Evolutionary conservation across 73 alveolate genomes (phyloP).

Genomic region (Paramecium sonneborni): DNA sequence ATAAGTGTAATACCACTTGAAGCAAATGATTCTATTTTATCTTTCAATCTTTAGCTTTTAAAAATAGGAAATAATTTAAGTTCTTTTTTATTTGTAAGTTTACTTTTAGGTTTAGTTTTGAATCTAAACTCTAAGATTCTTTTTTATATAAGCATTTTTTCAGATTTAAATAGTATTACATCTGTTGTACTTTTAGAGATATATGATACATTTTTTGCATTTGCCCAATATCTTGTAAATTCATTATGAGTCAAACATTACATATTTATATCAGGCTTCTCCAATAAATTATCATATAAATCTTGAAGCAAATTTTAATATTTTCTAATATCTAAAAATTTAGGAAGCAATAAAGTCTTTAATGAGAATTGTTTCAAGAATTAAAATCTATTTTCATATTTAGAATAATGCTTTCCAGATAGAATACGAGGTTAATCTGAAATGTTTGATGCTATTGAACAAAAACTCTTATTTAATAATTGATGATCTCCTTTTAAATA

Average conservation of each 20-base stretch:
- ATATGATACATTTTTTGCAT: neutral
- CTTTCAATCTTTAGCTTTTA: neutral
- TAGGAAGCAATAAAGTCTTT: neutral
- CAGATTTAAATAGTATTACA: neutral
- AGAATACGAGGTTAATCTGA: neutral
- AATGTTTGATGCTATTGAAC: neutral
- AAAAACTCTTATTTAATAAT: neutral
- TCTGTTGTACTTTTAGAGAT: neutral
- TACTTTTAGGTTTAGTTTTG: neutral
- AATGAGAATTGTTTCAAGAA: neutral
- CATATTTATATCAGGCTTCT: neutral
- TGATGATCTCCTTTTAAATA: neutral
- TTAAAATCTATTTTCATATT: neutral
- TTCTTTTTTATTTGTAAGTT: neutral
- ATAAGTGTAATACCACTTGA: neutral
- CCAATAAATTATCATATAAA: neutral
- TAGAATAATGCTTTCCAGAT: slow-evolving; percentile 16
- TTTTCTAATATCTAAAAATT: neutral
- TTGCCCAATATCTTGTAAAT: slow-evolving; percentile 26
- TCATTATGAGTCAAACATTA: neutral
- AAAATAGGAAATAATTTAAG: neutral
- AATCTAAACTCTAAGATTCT: neutral
- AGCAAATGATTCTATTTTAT: neutral
- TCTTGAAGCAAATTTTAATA: neutral
- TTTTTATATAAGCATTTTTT: neutral